A percentile compares a stretch with the other conserved stretches of the same genome.
Conservation (phyloP, 2,329 filamentous ascomycete genomes). For the Tolypocladium ophioglossoides region DNA sequence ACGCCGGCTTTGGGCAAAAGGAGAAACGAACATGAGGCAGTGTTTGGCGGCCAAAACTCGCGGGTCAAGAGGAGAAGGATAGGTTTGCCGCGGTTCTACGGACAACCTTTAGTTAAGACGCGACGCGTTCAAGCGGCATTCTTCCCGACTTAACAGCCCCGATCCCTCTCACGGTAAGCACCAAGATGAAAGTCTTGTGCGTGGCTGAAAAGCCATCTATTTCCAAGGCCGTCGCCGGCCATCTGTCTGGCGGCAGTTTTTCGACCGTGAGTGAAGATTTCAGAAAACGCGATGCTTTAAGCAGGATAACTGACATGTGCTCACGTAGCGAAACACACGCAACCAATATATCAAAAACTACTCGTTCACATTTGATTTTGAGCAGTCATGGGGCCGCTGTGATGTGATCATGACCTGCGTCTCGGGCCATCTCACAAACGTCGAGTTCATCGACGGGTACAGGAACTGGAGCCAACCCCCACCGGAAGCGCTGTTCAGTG, state of each 20-base stretch:
- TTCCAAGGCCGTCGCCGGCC: constrained; percentile 83
- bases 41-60: background rate
- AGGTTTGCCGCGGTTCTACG: background rate
- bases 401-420: constrained; percentile 91
- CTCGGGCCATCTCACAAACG: constrained; percentile 71
- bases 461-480: constrained; percentile 74
- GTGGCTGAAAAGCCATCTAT: constrained; percentile 74
- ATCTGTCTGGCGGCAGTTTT: constrained; percentile 69
- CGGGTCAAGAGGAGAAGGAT: background rate
- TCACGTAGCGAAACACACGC: constrained; percentile 51
- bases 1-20: background rate
- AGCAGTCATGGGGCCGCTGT: constrained; percentile 66
- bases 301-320: constrained; percentile 10
- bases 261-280: constrained; percentile 47
- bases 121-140: background rate
- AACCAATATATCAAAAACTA: constrained; percentile 89
- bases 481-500: constrained; percentile 70
- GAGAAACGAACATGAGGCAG: background rate
- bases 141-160: background rate
- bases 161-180: background rate
- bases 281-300: background rate
- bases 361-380: constrained; percentile 81
- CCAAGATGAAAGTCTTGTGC: constrained; percentile 40
- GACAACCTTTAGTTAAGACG: background rate
- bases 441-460: constrained; percentile 66